Conservation (phyloP, 495 filamentous ascomycete species). For the Aspergillus nidulans region DNA sequence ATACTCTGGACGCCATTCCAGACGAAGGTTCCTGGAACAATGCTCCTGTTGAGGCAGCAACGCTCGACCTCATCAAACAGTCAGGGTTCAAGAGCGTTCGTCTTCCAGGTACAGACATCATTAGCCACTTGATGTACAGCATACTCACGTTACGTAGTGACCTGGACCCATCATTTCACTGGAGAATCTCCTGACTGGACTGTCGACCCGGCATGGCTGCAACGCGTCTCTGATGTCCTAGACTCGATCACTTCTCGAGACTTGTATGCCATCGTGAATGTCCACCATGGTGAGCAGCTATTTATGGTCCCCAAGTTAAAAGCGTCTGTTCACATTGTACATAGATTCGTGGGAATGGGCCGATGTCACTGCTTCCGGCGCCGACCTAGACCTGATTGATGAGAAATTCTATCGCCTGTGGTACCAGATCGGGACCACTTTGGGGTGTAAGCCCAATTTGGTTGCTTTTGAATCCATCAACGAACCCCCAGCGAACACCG, state of each 20-base stretch:
- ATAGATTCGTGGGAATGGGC: constrained; percentile 55
- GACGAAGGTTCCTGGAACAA: constrained; percentile 60
- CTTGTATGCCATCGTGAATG: constrained; percentile 53
- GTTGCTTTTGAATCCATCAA: constrained; percentile 62
- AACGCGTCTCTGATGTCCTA: constrained; percentile 56
- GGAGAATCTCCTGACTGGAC: constrained; percentile 47
- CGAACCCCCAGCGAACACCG: constrained; percentile 50
- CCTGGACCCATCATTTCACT: constrained; percentile 55
- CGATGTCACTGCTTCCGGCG: constrained; percentile 43
- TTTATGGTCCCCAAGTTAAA: neutral
- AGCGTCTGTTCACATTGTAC: neutral
- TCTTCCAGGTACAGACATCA: constrained; percentile 44
- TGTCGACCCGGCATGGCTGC: constrained; percentile 51
- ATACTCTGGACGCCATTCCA: constrained; percentile 56
- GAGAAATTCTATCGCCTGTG: constrained; percentile 54
- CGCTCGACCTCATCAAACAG: constrained; percentile 48
- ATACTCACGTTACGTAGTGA: constrained; percentile 36
- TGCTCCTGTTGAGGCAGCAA: constrained; percentile 39
- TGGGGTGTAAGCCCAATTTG: constrained; percentile 50
- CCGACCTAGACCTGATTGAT: constrained; percentile 50
- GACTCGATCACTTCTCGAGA: constrained; percentile 50
- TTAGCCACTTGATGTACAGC: neutral
- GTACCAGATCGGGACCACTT: constrained; percentile 54
- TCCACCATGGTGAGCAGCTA: constrained; percentile 46
- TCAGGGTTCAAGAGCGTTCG: constrained; percentile 57